Evolutionary conservation across 805 yeast species (phyloP), one percentile per base, ranked within the genome.

Genomic region (Nadsonia fulvescens): DNA sequence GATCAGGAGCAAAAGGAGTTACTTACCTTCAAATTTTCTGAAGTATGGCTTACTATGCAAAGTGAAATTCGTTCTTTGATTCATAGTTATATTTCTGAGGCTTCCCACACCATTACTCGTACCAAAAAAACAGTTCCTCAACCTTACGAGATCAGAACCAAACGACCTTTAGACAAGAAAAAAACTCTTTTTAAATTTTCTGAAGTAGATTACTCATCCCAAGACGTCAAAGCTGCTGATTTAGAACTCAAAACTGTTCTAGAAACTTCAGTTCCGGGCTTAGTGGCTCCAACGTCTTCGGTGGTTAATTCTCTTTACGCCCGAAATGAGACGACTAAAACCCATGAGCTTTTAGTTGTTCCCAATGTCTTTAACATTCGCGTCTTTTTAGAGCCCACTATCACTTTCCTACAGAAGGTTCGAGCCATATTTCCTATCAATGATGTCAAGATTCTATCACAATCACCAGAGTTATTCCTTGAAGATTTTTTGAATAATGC

Each of bases 351-450:
- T 3, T 48, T 79, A 19, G 75, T 77, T 2, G 67, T 70, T 1
- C 69, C 79, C 2, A 70, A 69, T 40, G 61, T 81, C 9, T 70
- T 75, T 48, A 79, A 82, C 39, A 78, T 83, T 73, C 62, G 83
- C 36, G 61, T 76, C 4, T 62, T 82, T 9, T 48, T 79, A 25
- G 93, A 76, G 31, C 71, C 77, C 19, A 67, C 79, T 19, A 56
- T 79, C 24, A 51, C 69, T 8, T 79, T 78, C 40, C 55, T 69
- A 14, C 70, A 76, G 23, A 70, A 77, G 2, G 53, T 76, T 1
- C 51, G 58, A 7, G 38, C 57, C 2, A 40, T 60, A 4, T 45
- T 63, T 7, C 59, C 39, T 5, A 40, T n/a, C 10, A 7, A 17
- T 17, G 19, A 17, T 17, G 8, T 17, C 9, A 17, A 17, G 8